Evolutionary conservation across 192 early-diverging fungal genomes (phyloP).

Genomic region (Coemansia sp.): DNA sequence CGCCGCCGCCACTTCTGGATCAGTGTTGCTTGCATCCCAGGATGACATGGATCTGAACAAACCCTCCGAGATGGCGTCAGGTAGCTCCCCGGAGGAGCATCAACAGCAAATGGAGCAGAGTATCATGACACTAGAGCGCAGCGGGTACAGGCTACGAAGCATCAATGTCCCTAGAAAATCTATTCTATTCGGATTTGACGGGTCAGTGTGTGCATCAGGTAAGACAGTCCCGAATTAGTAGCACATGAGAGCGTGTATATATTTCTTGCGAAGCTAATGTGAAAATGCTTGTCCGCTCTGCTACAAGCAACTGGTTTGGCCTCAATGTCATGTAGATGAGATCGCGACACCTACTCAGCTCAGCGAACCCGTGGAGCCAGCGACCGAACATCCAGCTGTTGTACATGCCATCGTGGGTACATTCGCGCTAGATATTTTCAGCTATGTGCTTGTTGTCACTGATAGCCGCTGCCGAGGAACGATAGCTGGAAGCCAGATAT

Average conservation of each 20-base stretch:
- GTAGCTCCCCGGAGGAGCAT: background rate
- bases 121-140: constrained; percentile 19
- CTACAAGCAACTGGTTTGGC: background rate
- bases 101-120: constrained; percentile 25
- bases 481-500: constrained; percentile 26
- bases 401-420: constrained; percentile 40
- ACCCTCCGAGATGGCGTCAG: background rate
- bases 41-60: background rate
- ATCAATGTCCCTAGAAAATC: constrained; percentile 21
- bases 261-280: background rate
- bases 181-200: constrained; percentile 34
- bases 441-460: constrained; percentile 41
- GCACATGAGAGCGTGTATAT: background rate
- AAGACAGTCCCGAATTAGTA: background rate
- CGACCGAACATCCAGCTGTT: background rate
- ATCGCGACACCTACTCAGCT: background rate
- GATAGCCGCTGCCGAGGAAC: constrained; percentile 34
- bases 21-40: background rate
- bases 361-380: constrained; percentile 7
- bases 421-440: constrained; percentile 31
- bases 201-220: constrained; percentile 17
- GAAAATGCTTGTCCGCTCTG: background rate
- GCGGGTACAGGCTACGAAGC: constrained; percentile 43
- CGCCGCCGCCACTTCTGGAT: background rate
- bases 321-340: constrained; percentile 4